Base-by-base conservation (phyloP, 2,329 filamentous ascomycete genomes). In the Beauveria sp. region DNA sequence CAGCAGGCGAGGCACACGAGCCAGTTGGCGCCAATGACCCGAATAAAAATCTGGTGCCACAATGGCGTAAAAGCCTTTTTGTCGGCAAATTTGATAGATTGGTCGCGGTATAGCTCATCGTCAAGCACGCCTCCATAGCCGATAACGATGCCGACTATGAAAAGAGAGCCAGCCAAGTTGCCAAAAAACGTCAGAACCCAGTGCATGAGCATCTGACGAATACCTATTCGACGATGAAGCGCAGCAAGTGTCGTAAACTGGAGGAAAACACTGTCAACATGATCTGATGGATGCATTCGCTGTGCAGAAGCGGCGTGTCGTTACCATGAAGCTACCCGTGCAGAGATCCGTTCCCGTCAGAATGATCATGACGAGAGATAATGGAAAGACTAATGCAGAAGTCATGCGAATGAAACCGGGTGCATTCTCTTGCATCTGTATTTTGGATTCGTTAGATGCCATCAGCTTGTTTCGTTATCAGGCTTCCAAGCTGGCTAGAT, bases 11-110 rank as follows among this genome's bases (percentile, higher is more conserved):
- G 71, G 64, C 79, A 81, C 14, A 84, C 80, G 1, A 84, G 75
- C 80, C 79, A 83, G 69, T 83, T 83, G 63, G 75, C 78, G 22
- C 80, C 77, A 57, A 84, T 81, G 6, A 71, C 81, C 41, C 79
- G 22, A 24, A 83, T 70, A 67, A 84, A 81, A 53, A 83, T 79
- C 61, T 78, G 74, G 63, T 80, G 78, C 73, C 79, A 83, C 5
- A 72, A 64, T 0, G 80, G 80, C 0, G 70, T 73, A 20, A 80
- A 70, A 60, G 75, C 76, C 66, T 83, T 83, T 16, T 72, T 70
- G 10, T 72, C 76, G 0, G 77, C 78, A 62, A 79, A 79, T 4
- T 70, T 68, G 48, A 80, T 72, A 10, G 75, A 76, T 62, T 78
- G 71, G 0, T 71, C 70, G 55, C 70, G 72, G 68, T 77, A 82